Conservation (phyloP, 805 yeast species). For the Myxozyma kluyveri region DNA sequence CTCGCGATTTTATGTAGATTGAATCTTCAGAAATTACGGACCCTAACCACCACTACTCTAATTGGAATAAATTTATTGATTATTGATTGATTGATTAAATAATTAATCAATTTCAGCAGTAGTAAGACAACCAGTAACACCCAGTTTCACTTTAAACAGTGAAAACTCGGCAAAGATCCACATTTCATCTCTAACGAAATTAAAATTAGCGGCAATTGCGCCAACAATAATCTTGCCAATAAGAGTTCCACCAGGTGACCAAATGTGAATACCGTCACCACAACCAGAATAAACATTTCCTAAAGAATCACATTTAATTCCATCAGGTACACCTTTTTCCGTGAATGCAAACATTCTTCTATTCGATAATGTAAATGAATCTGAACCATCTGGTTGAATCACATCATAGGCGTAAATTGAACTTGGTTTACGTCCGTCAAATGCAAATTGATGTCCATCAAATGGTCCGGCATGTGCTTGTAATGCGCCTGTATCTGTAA, state of each 20-base stretch:
- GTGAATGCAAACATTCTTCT: conserved; percentile 20
- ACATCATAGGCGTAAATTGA: conserved; percentile 28
- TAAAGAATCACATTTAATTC: conserved; percentile 23
- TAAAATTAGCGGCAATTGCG: conserved; percentile 21
- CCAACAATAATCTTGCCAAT: conserved; percentile 24
- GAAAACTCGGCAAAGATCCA: conserved; percentile 23
- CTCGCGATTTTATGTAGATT: no score
- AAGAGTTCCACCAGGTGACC: conserved; percentile 17
- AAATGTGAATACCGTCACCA: conserved; percentile 26
- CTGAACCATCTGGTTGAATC: no score
- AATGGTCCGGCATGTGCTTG: conserved; percentile 25
- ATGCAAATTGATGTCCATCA: conserved; percentile 19
- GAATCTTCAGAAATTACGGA: no score
- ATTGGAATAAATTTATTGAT: no score
- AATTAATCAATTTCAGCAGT: not conserved
- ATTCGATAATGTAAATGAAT: conserved; percentile 3
- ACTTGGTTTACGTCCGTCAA: conserved; percentile 14
- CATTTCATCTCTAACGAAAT: conserved; percentile 25
- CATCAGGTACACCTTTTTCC: conserved; percentile 26
- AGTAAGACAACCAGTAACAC: no score
- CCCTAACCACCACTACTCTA: no score
- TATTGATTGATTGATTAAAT: not conserved
- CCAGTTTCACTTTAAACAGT: conserved; percentile 11
- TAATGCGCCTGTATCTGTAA: conserved; percentile 27
- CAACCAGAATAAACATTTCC: conserved; percentile 28